Percentiles rank a stretch among this genome's conserved stretches.
Evolutionary conservation across 352 stramenopile species (phyloP).

Genomic region (Pythium biforme): DNA sequence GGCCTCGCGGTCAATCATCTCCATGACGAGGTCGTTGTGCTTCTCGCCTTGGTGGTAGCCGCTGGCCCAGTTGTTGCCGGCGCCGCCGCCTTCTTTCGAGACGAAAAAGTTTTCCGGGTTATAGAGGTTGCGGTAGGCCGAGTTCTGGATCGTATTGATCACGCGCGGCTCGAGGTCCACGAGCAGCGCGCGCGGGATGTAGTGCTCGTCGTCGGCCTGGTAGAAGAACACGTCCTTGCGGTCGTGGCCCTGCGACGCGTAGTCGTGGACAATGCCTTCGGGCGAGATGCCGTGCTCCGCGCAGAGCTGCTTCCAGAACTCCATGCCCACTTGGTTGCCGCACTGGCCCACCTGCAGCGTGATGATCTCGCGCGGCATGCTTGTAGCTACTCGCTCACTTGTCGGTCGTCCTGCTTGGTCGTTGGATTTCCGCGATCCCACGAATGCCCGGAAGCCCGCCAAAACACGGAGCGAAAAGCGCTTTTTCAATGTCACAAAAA

Average conservation of each 20-base stretch:
- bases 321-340: constrained; percentile 92
- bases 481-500: constrained; percentile 8
- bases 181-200: constrained; percentile 96
- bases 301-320: constrained; percentile 91
- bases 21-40: constrained; percentile 97
- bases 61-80: constrained; percentile 93
- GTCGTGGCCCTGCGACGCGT: constrained; percentile 91
- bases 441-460: constrained; percentile 6
- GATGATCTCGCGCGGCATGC: constrained; percentile 85
- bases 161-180: constrained; percentile 97
- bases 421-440: no score
- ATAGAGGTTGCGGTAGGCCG: constrained; percentile 95
- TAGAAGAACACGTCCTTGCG: constrained; percentile 99
- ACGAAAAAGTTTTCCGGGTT: constrained; percentile 99
- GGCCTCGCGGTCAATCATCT: constrained; percentile 99
- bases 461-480: constrained; percentile 6
- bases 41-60: constrained; percentile 91
- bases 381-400: no score
- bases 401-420: no score
- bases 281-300: constrained; percentile 93
- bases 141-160: constrained; percentile 92
- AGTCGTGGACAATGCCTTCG: constrained; percentile 91
- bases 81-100: constrained; percentile 88
- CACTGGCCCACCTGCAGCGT: constrained; percentile 93
- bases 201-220: constrained; percentile 98